Conservation (phyloP, 2,329 filamentous ascomycete species). For the Colletotrichum cereale region DNA sequence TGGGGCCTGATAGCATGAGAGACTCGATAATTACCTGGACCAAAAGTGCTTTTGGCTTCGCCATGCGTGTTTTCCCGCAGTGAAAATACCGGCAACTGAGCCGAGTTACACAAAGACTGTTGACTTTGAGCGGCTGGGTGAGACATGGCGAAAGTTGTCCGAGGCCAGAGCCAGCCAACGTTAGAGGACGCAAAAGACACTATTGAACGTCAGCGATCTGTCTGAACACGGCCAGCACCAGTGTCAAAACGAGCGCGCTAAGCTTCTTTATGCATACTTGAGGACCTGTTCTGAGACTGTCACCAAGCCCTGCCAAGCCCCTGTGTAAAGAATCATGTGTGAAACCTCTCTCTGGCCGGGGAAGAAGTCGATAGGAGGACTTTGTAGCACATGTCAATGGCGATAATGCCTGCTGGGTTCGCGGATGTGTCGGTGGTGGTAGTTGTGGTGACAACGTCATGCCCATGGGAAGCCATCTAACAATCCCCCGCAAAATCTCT, state of each 20-base stretch:
- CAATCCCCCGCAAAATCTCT: neutral
- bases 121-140: neutral
- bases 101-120: neutral
- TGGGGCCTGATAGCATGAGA: neutral
- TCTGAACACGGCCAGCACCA: neutral
- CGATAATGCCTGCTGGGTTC: too few relatives aligned
- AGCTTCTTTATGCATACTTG: slow-evolving; percentile 30
- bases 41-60: neutral
- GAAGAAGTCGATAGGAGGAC: neutral
- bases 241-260: slow-evolving; percentile 1
- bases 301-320: neutral
- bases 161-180: neutral
- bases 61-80: neutral
- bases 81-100: neutral
- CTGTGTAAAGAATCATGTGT: neutral
- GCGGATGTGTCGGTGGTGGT: neutral
- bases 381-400: neutral
- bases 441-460: neutral
- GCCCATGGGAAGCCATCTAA: neutral
- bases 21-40: neutral
- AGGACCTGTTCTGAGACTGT: neutral
- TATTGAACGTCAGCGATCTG: neutral
- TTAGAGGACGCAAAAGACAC: too few relatives aligned
- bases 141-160: neutral
- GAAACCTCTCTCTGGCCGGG: neutral